Evolutionary conservation across 495 filamentous ascomycete genomes (phyloP), one percentile per base, ranked within the genome.

Genomic region (Hamigera avellanea): DNA sequence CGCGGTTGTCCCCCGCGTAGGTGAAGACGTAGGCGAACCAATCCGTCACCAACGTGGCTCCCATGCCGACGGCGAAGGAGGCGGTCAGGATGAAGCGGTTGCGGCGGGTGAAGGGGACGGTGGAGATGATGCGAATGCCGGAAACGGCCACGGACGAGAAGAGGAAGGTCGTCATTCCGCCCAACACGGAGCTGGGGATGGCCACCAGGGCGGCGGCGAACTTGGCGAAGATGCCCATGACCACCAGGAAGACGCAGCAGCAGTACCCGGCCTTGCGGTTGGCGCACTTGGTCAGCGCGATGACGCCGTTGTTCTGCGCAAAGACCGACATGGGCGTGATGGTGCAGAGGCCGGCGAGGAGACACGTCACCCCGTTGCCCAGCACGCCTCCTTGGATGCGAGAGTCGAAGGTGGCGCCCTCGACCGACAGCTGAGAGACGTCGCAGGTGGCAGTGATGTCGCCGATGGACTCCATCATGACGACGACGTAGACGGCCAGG

Each of bases 81-180:
- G 83, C 83, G 0, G 86, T 89, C 27, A 94, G 68, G 50, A 95
- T 80, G 58, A 94, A 95, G 2, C 87, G 73, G 49, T 85, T 94
- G 35, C 86, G 80, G 5, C 86, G 75, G 18, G 76, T 93, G 58
- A 93, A 93, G 2, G 78, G 73, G 3, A 83, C 69, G 7, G 77
- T 80, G 16, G 75, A 64, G 48, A 91, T 84, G 45, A 95, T 93
- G 31, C 85, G 73, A 40, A 94, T 74, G 45, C 88, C 88, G 1
- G 83, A 91, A 12, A 93, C 76, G 13, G 83, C 81, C 17, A 95
- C 88, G 7, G 83, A 70, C 41, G 69, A 72, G 64, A 94, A 94
- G 12, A 95, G 68, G 60, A 94, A 94, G 1, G 85, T 88, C 0
- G 88, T 94, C 84, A 95, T 93, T 19, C 88, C 88, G 35, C 87